phyloP scores from a whole-genome alignment of 1,139 yeast genomes.

The Hyphopichia burtonii region DNA sequence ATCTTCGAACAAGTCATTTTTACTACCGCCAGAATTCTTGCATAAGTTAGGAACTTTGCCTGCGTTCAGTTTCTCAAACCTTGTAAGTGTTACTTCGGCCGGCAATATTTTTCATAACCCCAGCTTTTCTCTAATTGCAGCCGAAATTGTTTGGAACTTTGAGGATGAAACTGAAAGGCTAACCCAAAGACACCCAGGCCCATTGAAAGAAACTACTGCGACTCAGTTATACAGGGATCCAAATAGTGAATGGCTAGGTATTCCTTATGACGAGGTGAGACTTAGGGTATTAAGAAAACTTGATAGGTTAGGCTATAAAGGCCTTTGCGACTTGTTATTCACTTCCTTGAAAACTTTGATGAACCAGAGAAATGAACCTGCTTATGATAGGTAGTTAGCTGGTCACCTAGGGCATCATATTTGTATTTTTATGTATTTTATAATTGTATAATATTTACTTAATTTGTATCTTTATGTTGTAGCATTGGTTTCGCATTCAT shows the following conservation, averaged over 20 bases:
- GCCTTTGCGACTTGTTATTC: constrained; percentile 45
- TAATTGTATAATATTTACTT: background rate
- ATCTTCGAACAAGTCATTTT: constrained; percentile 34
- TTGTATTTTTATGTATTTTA: background rate
- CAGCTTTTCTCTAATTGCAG: constrained; percentile 47
- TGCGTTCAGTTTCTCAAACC: constrained; percentile 20
- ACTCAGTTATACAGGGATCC: constrained; percentile 16
- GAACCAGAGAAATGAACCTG: constrained; percentile 18
- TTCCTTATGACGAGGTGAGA: constrained; percentile 38
- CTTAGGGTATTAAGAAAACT: constrained; percentile 34
- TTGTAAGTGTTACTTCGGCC: constrained; percentile 27
- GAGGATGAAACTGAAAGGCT: constrained; percentile 41
- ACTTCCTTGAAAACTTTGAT: constrained; percentile 45
- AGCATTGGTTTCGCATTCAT: too few species aligned
- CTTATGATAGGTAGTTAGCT: too few species aligned
- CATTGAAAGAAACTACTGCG: constrained; percentile 36
- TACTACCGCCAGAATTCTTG: constrained; percentile 38
- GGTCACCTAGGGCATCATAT: background rate
- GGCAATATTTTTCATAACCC: constrained; percentile 60
- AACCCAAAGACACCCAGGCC: constrained; percentile 43
- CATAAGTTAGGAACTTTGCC: constrained; percentile 35
- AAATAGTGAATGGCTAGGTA: constrained; percentile 28
- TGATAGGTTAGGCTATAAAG: constrained; percentile 36
- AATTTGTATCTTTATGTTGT: too few species aligned
- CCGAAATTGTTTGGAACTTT: constrained; percentile 43